Percentiles rank a stretch among this genome's conserved stretches.
Conservation (phyloP, 2,329 filamentous ascomycete species). For the Alternaria sp. region DNA sequence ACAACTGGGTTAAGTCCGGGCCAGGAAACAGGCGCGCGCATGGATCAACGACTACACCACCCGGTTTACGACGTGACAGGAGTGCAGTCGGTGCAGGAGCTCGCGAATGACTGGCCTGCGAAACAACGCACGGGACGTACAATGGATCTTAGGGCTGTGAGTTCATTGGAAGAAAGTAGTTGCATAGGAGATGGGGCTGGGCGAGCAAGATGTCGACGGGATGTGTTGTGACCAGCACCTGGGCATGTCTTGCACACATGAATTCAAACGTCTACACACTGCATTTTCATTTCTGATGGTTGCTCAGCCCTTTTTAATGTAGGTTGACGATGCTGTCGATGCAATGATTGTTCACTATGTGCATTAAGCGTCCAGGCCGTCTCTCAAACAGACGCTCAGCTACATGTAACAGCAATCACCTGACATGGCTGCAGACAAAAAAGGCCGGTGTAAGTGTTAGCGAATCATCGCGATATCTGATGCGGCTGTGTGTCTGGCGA, state of each 20-base stretch:
- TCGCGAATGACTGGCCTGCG: not conserved
- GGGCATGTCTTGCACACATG: not conserved
- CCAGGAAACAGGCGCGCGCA: not conserved
- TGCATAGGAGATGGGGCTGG: not conserved
- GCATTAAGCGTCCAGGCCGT: no score
- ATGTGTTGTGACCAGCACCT: not conserved
- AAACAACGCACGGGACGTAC: not conserved
- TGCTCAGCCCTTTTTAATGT: not conserved
- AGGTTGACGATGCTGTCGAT: accelerated
- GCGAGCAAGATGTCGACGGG: not conserved
- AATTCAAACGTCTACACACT: not conserved
- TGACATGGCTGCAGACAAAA: not conserved
- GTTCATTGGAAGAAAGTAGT: not conserved
- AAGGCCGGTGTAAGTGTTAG: not conserved
- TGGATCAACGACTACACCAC: not conserved
- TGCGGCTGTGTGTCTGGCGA: not conserved
- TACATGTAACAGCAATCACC: not conserved
- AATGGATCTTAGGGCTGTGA: not conserved
- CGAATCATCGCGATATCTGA: not conserved
- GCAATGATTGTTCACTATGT: not conserved
- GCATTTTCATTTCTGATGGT: not conserved
- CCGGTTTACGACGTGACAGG: not conserved
- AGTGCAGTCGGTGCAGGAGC: not conserved
- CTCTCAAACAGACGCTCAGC: not conserved
- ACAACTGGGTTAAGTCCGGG: not conserved